A percentile compares a stretch with the other conserved stretches of the same genome.
These are phyloP conservation scores for Trichoderma erinaceum DNA, from an alignment of 495 filamentous ascomycete genomes.

Conservation along the genomic window DNA sequence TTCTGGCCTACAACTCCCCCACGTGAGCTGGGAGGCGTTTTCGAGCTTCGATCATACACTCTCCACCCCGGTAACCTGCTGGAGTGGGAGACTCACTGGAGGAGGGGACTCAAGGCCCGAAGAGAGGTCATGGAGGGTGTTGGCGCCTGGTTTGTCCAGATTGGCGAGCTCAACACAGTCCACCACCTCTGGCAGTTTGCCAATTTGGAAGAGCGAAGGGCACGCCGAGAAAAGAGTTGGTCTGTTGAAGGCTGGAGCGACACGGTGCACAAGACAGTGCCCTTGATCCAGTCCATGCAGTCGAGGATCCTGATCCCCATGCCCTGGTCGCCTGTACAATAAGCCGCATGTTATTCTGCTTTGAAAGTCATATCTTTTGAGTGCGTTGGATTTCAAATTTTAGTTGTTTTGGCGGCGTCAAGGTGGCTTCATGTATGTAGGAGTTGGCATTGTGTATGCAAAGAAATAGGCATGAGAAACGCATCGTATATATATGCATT, in stretches of 20 bases:
- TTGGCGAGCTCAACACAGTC: slow-evolving; percentile 94
- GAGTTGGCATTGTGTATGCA: slow-evolving; percentile 20
- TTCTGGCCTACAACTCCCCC: slow-evolving; percentile 97
- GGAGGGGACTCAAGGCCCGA: slow-evolving; percentile 81
- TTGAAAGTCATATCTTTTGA: neutral
- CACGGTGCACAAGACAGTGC: slow-evolving; percentile 97
- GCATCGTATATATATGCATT: neutral
- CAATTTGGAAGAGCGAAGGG: slow-evolving; percentile 86
- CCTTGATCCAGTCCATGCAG: slow-evolving; percentile 93
- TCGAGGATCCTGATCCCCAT: slow-evolving; percentile 88
- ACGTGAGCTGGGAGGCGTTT: slow-evolving; percentile 81
- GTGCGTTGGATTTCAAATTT: neutral
- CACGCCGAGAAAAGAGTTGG: slow-evolving; percentile 92
- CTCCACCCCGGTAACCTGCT: slow-evolving; percentile 90
- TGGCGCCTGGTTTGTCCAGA: slow-evolving; percentile 97
- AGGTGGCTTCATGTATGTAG: neutral
- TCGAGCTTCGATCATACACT: slow-evolving; percentile 96
- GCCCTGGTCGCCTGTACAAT: slow-evolving; percentile 92
- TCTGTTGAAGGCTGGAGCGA: slow-evolving; percentile 92
- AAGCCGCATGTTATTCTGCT: slow-evolving; percentile 17
- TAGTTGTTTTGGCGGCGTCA: neutral
- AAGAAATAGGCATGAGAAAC: slow-evolving; percentile 16
- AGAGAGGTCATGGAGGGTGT: slow-evolving; percentile 98
- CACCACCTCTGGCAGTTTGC: slow-evolving; percentile 99
- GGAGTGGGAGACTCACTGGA: slow-evolving; percentile 98